phyloP scores from a whole-genome alignment of 176 grass and related monocot genomes.

The Oryza australiensis region DNA sequence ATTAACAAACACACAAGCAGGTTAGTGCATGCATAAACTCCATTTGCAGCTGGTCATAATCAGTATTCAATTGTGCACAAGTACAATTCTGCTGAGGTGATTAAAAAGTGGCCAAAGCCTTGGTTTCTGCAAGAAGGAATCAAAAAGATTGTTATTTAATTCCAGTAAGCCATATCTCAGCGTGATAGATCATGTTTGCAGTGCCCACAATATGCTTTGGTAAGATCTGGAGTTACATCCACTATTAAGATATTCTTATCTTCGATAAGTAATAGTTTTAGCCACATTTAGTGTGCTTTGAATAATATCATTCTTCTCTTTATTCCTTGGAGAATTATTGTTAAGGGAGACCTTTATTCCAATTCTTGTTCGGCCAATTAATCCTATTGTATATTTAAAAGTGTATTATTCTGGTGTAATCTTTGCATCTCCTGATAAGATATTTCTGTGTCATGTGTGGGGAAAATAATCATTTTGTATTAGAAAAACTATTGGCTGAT shows the following conservation, averaged over 20 bases:
- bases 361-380: not conserved
- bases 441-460: conserved; percentile 25
- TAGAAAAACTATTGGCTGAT: not conserved
- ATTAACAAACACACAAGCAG: conserved; percentile 28
- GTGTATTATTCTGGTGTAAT: conserved; percentile 27
- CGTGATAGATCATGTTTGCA: conserved; percentile 20
- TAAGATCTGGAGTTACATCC: conserved; percentile 33
- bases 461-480: not conserved
- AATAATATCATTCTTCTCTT: conserved; percentile 30
- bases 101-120: conserved; percentile 24
- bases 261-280: conserved; percentile 22
- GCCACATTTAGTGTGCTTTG: conserved; percentile 8
- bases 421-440: conserved; percentile 43
- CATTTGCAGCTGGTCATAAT: conserved; percentile 38
- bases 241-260: conserved; percentile 24
- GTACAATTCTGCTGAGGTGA: conserved; percentile 36
- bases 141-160: conserved; percentile 33
- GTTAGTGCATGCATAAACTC: conserved; percentile 38
- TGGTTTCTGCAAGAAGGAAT: conserved; percentile 53
- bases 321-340: conserved; percentile 34
- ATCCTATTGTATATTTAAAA: conserved; percentile 9
- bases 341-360: conserved; percentile 30
- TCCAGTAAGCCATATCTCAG: conserved; percentile 1
- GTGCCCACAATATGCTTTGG: conserved; percentile 4
- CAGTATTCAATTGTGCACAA: conserved; percentile 42